These are phyloP conservation scores for Kingdonia uniflora DNA, from an alignment of 164 flowering plant species.

Conservation along the genomic window DNA sequence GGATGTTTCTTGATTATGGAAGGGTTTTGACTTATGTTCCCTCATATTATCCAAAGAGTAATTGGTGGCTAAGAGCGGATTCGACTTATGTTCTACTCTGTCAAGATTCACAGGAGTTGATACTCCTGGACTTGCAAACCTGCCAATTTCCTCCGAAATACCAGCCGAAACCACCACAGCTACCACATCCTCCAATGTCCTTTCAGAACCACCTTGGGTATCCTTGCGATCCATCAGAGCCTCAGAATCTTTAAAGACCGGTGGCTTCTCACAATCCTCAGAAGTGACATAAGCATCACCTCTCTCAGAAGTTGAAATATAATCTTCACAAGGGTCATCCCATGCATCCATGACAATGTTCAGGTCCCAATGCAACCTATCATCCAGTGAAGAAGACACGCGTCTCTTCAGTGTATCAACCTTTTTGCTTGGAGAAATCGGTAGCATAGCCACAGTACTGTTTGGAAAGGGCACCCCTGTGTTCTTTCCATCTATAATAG, in stretches of 20 bases:
- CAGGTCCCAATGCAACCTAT: conserved; percentile 55
- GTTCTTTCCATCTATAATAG: conserved; percentile 5
- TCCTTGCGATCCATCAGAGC: conserved; percentile 9
- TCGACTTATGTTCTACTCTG: background rate
- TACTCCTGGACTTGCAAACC: background rate
- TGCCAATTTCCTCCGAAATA: background rate
- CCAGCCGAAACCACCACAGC: background rate
- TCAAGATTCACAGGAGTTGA: background rate
- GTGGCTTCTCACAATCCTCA: conserved; percentile 4
- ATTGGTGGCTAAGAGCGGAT: too few relatives aligned
- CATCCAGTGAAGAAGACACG: conserved; percentile 24
- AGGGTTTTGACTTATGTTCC: conserved; percentile 3
- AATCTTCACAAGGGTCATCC: conserved; percentile 34
- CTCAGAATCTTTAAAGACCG: conserved; percentile 9
- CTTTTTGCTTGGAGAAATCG: conserved; percentile 5
- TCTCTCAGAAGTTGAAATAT: conserved; percentile 10
- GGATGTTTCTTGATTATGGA: conserved; percentile 5
- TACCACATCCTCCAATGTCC: background rate
- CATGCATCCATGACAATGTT: conserved; percentile 60
- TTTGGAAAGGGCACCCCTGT: conserved; percentile 3
- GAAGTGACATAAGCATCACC: background rate
- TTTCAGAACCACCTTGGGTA: conserved; percentile 2
- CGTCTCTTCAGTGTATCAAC: conserved; percentile 10
- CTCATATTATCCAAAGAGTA: background rate
- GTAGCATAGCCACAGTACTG: conserved; percentile 2